phyloP scores from a whole-genome alignment of 73 alveolate genomes.

The Paramecium biaurelia region DNA sequence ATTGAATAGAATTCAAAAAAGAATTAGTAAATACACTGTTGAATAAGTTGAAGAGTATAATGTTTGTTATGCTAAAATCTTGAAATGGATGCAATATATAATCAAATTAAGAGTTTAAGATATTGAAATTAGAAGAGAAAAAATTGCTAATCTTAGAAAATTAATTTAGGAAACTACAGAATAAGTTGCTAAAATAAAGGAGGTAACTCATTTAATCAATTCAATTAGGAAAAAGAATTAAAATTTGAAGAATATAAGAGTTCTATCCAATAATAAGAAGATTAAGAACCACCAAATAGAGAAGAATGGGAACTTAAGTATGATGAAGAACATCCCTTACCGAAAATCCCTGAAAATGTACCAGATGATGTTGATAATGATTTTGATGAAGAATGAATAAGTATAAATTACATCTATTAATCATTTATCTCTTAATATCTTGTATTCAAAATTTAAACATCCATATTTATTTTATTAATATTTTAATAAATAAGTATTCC shows the following conservation, averaged over 20 bases:
- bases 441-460: neutral
- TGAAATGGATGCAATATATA: neutral
- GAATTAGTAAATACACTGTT: conserved; percentile 21
- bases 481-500: too few species aligned
- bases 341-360: conserved; percentile 19
- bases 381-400: conserved; percentile 46
- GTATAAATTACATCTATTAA: neutral
- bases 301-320: conserved; percentile 48
- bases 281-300: neutral
- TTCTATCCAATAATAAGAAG: neutral
- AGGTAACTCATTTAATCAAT: neutral
- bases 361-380: conserved; percentile 45
- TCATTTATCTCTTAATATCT: neutral
- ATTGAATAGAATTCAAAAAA: conserved; percentile 37
- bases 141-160: conserved; percentile 7
- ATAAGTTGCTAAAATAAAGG: neutral
- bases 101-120: neutral
- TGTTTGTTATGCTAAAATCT: conserved; percentile 49
- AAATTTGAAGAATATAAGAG: conserved; percentile 39
- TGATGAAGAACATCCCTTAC: conserved; percentile 31
- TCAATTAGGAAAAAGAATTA: conserved; percentile 19
- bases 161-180: neutral
- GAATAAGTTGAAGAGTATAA: conserved; percentile 56
- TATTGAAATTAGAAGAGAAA: conserved; percentile 36
- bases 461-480: neutral